These are phyloP conservation scores for Penicillium sp. DNA, from an alignment of 2,329 filamentous ascomycete species.

Conservation along the genomic window DNA sequence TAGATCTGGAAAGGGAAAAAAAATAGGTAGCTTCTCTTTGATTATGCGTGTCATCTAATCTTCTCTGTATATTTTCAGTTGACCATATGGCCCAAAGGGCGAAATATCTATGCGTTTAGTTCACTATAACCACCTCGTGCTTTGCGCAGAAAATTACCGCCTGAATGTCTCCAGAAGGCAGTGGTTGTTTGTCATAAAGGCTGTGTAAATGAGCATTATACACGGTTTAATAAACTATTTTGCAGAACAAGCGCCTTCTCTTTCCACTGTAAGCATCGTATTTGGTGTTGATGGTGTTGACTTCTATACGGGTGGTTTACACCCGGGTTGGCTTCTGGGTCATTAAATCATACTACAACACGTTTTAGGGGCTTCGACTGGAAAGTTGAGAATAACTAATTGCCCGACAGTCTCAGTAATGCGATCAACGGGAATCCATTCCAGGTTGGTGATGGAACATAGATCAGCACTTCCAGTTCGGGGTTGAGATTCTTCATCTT, in stretches of 20 bases:
- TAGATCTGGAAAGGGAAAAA: too few species aligned
- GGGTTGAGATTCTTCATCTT: background rate
- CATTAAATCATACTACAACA: background rate
- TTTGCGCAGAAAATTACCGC: background rate
- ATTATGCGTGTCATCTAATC: slow-evolving; percentile 84
- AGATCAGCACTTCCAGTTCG: background rate
- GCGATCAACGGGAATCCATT: background rate
- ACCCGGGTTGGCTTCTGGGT: background rate
- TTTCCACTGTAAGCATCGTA: background rate
- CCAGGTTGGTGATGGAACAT: background rate
- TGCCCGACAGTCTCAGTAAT: background rate
- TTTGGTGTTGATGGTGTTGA: too few species aligned
- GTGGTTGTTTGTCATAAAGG: background rate
- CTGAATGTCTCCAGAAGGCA: too few species aligned
- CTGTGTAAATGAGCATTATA: background rate
- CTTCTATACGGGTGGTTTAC: too few species aligned
- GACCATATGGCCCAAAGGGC: slow-evolving; percentile 50
- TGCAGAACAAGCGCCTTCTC: too few species aligned
- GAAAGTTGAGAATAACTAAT: background rate
- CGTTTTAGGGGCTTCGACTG: background rate
- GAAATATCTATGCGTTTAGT: background rate
- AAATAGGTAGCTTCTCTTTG: slow-evolving; percentile 59
- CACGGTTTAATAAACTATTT: too few species aligned
- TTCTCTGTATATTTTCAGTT: slow-evolving; percentile 64
- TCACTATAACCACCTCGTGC: background rate